phyloP scores from a whole-genome alignment of 2,329 filamentous ascomycete genomes.

The Xylaria multiplex region DNA sequence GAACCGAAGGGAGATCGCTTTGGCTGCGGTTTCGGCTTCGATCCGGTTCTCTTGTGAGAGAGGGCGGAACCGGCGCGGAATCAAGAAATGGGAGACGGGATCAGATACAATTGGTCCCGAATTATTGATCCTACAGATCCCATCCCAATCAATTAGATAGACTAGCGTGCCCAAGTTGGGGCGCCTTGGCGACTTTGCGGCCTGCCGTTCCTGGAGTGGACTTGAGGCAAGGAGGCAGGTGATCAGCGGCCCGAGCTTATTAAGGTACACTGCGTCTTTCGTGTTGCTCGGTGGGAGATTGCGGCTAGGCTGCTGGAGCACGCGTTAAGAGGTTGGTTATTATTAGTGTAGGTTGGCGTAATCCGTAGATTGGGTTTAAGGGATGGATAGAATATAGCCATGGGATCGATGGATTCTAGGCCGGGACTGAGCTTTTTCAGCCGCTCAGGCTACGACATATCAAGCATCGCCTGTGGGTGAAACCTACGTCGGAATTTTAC shows the following conservation, averaged over 20 bases:
- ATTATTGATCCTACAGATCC: not conserved
- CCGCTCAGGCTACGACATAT: constrained; percentile 16
- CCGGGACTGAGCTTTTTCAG: constrained; percentile 9
- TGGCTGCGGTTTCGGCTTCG: not conserved
- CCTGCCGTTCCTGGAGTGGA: constrained; percentile 13
- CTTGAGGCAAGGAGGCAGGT: constrained; percentile 8
- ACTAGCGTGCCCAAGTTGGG: not conserved
- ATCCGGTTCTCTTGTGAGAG: not conserved
- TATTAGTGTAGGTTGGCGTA: not conserved
- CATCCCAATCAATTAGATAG: not conserved
- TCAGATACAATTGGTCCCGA: not conserved
- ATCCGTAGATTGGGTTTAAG: not conserved
- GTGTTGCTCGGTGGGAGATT: constrained; percentile 14
- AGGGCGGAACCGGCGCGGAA: not conserved
- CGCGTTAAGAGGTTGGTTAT: constrained; percentile 1
- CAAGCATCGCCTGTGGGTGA: constrained; percentile 9
- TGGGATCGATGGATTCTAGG: constrained; percentile 1
- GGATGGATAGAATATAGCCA: not conserved
- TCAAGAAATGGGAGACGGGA: not conserved
- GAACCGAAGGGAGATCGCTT: not conserved
- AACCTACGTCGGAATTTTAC: not conserved
- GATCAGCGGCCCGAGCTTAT: constrained; percentile 18
- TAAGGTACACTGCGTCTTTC: not conserved
- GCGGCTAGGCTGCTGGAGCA: not conserved
- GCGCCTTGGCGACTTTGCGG: constrained; percentile 8